Evolutionary conservation across 495 filamentous ascomycete species (phyloP), one percentile per base, ranked within the genome.

Genomic region (Thozetella sp.): DNA sequence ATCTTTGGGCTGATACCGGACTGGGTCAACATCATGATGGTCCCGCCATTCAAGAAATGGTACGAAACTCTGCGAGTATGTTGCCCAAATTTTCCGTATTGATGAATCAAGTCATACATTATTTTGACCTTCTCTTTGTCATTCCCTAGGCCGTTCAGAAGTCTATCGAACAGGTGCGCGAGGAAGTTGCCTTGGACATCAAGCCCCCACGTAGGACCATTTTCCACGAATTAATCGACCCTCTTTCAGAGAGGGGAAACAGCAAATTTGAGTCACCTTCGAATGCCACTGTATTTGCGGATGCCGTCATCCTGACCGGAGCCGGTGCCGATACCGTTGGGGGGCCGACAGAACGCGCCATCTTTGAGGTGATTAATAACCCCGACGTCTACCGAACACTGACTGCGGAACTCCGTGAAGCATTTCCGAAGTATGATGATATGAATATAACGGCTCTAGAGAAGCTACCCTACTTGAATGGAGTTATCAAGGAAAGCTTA

Each of bases 291-390:
- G 56, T 65, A 2, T 59, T 69, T 40, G 71, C 67, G 27, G 76
- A 78, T 57, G 72, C 70, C 0, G 67, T 67, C 22, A 67, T 62
- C 23, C 45, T 78, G 12, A 61, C 72, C 10, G 70, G 59, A 2
- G 77, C 73, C 2, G 70, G 73, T 0, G 57, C 73, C 0, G 78
- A 79, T 55, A 81, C 76, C 0, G 78, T 77, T 1, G 76, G 73
- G 0, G 71, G 74, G 60, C 72, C 77, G 0, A 62, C 71, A 54
- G 73, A 62, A 0, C 62, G 76, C n/a, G 69, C 75, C 23, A 51
- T 67, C 0, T 79, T 72, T 51, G 62, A 79, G 45, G 66, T 76
- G 10, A 56, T 79, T 11, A 45, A 37, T n/a, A 73, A 70, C 52
- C 69, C 66, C 2, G 55, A 56, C 1, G 69, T 78, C 1, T 74